Evolutionary conservation across 2,329 filamentous ascomycete genomes (phyloP).

Genomic region (Colletotrichum nymphaeae): DNA sequence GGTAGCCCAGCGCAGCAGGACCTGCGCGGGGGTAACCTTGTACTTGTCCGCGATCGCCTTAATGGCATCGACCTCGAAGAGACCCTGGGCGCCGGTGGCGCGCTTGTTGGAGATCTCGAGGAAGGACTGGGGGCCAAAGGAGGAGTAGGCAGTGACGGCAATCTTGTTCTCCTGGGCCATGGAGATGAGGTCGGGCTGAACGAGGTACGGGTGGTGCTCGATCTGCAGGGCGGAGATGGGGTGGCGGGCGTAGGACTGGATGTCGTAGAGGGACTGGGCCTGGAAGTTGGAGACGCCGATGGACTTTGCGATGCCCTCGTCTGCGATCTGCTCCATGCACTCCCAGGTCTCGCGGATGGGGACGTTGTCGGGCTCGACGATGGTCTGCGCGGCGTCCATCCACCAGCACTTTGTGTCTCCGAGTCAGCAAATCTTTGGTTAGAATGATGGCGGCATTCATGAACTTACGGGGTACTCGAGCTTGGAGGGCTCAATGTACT

Average conservation of each 20-base stretch:
- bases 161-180: constrained; percentile 69
- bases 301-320: constrained; percentile 61
- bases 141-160: constrained; percentile 73
- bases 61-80: constrained; percentile 52
- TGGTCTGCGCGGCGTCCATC: constrained; percentile 54
- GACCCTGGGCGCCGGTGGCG: constrained; percentile 41
- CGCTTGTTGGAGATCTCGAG: constrained; percentile 45
- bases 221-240: constrained; percentile 69
- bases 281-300: constrained; percentile 73
- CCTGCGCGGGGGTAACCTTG: constrained; percentile 71
- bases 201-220: constrained; percentile 77
- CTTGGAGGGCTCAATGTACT: constrained; percentile 55
- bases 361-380: constrained; percentile 45
- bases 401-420: constrained; percentile 43
- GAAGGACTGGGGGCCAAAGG: constrained; percentile 68
- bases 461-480: constrained; percentile 50
- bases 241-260: constrained; percentile 68
- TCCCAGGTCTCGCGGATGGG: constrained; percentile 69
- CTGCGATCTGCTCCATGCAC: constrained; percentile 68
- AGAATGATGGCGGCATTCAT: not conserved
- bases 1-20: constrained; percentile 75
- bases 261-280: constrained; percentile 67
- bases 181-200: constrained; percentile 66
- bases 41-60: constrained; percentile 65
- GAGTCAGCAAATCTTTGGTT: not conserved